Conservation (phyloP, 305 asterid genomes). For the Lippia alba region DNA sequence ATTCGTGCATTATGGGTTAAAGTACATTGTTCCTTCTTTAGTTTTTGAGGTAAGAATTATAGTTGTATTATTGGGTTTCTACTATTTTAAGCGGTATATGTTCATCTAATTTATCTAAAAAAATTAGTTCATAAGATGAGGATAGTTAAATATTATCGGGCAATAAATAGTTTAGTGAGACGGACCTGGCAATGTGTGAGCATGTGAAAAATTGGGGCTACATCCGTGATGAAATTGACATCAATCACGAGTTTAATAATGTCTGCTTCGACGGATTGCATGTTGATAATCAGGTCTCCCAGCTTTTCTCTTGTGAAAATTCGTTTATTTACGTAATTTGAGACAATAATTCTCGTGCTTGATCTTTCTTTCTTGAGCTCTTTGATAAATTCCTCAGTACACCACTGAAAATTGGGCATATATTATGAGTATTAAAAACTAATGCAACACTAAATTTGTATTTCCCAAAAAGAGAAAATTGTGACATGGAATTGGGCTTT, state of each 20-base stretch:
- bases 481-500: not conserved
- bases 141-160: no score
- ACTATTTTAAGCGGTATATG: no score
- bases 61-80: no score
- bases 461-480: no score
- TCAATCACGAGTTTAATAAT: slow-evolving; percentile 57
- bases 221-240: slow-evolving; percentile 63
- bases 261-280: slow-evolving; percentile 65
- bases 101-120: no score
- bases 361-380: slow-evolving; percentile 52
- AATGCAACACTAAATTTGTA: no score
- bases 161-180: no score
- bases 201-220: slow-evolving; percentile 66
- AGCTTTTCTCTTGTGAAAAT: slow-evolving; percentile 48
- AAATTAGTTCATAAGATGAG: no score
- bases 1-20: no score
- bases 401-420: slow-evolving; percentile 39
- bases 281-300: slow-evolving; percentile 43
- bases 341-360: slow-evolving; percentile 52
- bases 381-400: slow-evolving; percentile 39
- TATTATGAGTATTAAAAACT: no score
- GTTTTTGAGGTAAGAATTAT: no score
- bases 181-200: slow-evolving; percentile 64
- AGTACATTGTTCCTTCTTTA: no score
- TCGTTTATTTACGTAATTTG: slow-evolving; percentile 44